A percentile compares a stretch with the other conserved stretches of the same genome.
phyloP scores from a whole-genome alignment of 2,329 filamentous ascomycete genomes.

The Coleophoma crateriformis region DNA sequence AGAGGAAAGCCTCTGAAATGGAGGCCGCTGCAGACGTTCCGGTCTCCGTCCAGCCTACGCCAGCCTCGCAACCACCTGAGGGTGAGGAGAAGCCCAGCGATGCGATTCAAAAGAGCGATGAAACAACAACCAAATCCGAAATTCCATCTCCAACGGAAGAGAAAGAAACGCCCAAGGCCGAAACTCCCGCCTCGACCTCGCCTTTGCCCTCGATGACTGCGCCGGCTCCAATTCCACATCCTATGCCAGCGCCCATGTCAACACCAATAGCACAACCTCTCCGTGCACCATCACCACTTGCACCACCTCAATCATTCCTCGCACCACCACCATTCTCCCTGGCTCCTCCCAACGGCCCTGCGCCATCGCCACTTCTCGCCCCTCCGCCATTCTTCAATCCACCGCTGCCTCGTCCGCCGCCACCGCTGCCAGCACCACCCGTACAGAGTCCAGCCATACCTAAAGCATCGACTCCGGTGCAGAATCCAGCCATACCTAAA shows the following conservation, averaged over 20 bases:
- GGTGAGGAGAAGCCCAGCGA: too few relatives aligned
- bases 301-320: constrained; percentile 2
- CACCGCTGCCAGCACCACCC: background rate
- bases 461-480: constrained; percentile 23
- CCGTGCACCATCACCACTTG: constrained; percentile 1
- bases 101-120: too few relatives aligned
- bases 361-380: constrained; percentile 1
- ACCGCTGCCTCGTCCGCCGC: constrained; percentile 19
- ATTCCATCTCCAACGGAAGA: too few relatives aligned
- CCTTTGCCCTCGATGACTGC: too few relatives aligned
- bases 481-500: constrained; percentile 21
- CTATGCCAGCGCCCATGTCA: background rate
- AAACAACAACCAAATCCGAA: too few relatives aligned
- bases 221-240: background rate
- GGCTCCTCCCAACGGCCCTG: background rate
- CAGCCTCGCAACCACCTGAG: background rate
- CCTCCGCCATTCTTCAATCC: constrained; percentile 6
- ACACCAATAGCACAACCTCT: background rate
- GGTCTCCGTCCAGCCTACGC: background rate
- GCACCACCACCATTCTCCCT: background rate
- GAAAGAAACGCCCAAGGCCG: too few relatives aligned
- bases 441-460: constrained; percentile 15
- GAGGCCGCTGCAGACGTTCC: constrained; percentile 11
- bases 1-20: constrained; percentile 51
- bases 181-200: too few relatives aligned